Conservation (phyloP, 768 basidiomycete species). For the Leccinum imitatum region DNA sequence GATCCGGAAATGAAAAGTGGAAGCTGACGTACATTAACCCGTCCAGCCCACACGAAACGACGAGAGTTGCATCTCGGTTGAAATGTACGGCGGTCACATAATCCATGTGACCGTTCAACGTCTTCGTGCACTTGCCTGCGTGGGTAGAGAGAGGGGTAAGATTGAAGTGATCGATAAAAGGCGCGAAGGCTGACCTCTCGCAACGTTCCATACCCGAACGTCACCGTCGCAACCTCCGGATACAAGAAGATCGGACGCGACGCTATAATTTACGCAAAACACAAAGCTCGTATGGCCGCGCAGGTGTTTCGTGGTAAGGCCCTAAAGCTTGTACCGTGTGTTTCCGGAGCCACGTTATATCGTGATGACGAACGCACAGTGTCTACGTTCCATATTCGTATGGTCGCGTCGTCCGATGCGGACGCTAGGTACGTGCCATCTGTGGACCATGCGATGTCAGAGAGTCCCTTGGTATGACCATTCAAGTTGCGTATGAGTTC, state of each 20-base stretch:
- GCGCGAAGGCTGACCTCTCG: conserved; percentile 51
- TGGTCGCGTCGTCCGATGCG: conserved; percentile 88
- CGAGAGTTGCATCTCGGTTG: conserved; percentile 86
- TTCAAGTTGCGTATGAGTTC: conserved; percentile 71
- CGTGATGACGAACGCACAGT: conserved; percentile 47
- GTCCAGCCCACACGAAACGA: conserved; percentile 90
- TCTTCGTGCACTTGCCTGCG: conserved; percentile 80
- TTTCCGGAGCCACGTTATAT: neutral
- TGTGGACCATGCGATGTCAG: conserved; percentile 86
- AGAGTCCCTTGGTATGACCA: conserved; percentile 81
- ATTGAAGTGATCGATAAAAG: neutral
- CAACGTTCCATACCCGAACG: conserved; percentile 89
- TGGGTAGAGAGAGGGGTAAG: neutral
- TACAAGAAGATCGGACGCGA: conserved; percentile 82
- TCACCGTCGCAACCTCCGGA: conserved; percentile 94
- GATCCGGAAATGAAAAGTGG: neutral
- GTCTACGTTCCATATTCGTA: conserved; percentile 88
- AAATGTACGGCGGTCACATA: conserved; percentile 95
- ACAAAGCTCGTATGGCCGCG: conserved; percentile 86
- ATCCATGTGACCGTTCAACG: conserved; percentile 89
- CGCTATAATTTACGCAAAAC: conserved; percentile 91
- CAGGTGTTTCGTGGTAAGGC: conserved; percentile 66
- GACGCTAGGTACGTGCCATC: conserved; percentile 84
- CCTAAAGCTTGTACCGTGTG: conserved; percentile 40
- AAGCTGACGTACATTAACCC: conserved; percentile 77